Evolutionary conservation across 2,329 filamentous ascomycete genomes (phyloP).

Genomic region (Penicillium crustosum): DNA sequence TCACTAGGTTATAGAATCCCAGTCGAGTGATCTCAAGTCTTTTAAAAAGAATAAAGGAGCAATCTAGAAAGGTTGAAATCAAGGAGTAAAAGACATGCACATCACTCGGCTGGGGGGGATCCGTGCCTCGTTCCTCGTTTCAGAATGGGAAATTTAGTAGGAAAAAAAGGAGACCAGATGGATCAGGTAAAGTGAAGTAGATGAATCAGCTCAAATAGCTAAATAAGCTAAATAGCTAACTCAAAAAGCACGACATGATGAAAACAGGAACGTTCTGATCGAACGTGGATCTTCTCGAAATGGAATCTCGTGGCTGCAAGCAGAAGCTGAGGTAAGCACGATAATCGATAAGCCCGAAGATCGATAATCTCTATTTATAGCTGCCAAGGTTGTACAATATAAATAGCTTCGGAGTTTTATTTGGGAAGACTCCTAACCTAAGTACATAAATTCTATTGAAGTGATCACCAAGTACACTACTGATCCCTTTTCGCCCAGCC

Average conservation of each 20-base stretch:
- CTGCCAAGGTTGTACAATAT: not conserved
- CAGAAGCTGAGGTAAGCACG: slow-evolving; percentile 31
- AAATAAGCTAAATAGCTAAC: not conserved
- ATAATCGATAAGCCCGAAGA: not conserved
- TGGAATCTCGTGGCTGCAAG: slow-evolving; percentile 28
- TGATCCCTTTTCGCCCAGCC: no score
- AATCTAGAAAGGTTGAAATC: slow-evolving; percentile 10
- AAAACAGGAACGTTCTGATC: not conserved
- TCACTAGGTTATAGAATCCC: not conserved
- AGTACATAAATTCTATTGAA: no score
- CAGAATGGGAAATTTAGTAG: slow-evolving; percentile 28
- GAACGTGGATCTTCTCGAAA: slow-evolving; percentile 4
- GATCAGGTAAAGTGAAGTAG: not conserved
- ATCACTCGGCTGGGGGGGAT: slow-evolving; percentile 26
- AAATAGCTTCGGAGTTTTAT: no score
- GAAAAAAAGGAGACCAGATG: slow-evolving; percentile 8
- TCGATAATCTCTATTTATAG: not conserved
- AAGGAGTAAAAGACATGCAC: slow-evolving; percentile 13
- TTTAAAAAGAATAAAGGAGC: not conserved
- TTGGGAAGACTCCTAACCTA: no score
- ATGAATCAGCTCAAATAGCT: not conserved
- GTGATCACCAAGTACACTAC: no score
- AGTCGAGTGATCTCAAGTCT: not conserved
- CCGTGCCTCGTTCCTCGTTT: slow-evolving; percentile 40
- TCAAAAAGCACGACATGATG: not conserved